These are phyloP conservation scores for Monosporascus sp. DNA, from an alignment of 2,329 filamentous ascomycete genomes.

Conservation along the genomic window DNA sequence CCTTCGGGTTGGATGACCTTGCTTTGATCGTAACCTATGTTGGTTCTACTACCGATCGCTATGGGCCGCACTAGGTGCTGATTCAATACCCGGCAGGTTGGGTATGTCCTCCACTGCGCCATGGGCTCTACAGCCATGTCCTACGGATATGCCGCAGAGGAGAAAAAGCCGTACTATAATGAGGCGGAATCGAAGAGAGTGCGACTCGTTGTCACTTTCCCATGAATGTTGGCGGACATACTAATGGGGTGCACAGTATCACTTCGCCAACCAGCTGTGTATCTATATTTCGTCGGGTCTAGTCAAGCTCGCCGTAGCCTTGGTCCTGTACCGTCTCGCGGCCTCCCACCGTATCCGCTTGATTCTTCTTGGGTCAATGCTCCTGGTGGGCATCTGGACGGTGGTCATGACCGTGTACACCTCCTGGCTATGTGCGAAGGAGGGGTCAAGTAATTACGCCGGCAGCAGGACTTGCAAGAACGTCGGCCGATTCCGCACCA, in stretches of 20 bases:
- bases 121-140: slow-evolving; percentile 24
- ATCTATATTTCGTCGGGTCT: slow-evolving; percentile 28
- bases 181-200: slow-evolving; percentile 11
- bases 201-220: background rate
- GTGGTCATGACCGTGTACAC: slow-evolving; percentile 26
- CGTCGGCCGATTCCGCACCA: slow-evolving; percentile 27
- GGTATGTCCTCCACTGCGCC: slow-evolving; percentile 20
- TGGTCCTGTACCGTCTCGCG: slow-evolving; percentile 28
- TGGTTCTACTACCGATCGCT: slow-evolving; percentile 1
- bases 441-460: slow-evolving; percentile 24
- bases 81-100: slow-evolving; percentile 13
- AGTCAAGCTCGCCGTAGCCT: slow-evolving; percentile 27
- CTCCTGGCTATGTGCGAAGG: slow-evolving; percentile 23
- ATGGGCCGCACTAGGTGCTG: slow-evolving; percentile 1
- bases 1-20: slow-evolving; percentile 27
- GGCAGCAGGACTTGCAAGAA: slow-evolving; percentile 21
- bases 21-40: slow-evolving; percentile 24
- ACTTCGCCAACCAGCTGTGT: slow-evolving; percentile 24
- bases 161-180: slow-evolving; percentile 20
- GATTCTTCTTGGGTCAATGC: slow-evolving; percentile 21
- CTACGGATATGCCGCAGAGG: slow-evolving; percentile 25
- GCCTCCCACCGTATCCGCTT: slow-evolving; percentile 16
- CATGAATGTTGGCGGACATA: background rate
- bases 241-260: slow-evolving; percentile 15
- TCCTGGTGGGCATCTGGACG: slow-evolving; percentile 24